Percentiles rank a stretch among this genome's conserved stretches.
Evolutionary conservation across 148 eudicot species (phyloP).

Genomic region (Suaeda aralocaspica): DNA sequence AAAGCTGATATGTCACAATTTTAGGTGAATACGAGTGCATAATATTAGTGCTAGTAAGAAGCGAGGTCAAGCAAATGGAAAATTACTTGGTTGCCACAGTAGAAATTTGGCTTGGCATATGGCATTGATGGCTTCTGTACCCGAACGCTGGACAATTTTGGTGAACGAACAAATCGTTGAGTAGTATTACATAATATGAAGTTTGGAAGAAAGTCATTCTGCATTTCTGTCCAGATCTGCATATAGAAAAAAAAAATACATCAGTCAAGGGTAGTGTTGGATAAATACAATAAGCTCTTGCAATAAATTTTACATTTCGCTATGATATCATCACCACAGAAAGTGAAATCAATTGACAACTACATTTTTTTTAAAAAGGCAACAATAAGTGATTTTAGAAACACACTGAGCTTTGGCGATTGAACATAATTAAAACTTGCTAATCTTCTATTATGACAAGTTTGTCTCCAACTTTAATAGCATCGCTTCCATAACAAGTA

Average conservation of each 20-base stretch:
- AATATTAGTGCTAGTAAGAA: neutral
- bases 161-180: conserved; percentile 83
- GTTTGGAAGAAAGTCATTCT: conserved; percentile 92
- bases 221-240: conserved; percentile 97
- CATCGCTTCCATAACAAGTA: too few species aligned
- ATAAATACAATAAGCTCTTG: neutral
- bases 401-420: too few species aligned
- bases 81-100: conserved; percentile 88
- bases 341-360: too few species aligned
- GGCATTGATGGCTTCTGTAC: conserved; percentile 96
- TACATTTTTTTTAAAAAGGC: too few species aligned
- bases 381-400: too few species aligned
- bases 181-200: conserved; percentile 94
- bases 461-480: too few species aligned
- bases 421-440: too few species aligned
- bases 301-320: conserved; percentile 3
- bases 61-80: conserved; percentile 17
- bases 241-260: conserved; percentile 10
- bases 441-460: too few species aligned
- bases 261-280: conserved; percentile 10
- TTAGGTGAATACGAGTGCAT: neutral
- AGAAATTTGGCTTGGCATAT: conserved; percentile 78
- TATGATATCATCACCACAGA: too few species aligned
- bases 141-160: conserved; percentile 63
- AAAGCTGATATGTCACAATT: neutral